Conservation (phyloP, 108 stramenopile species). For the Nitzschia palea region DNA sequence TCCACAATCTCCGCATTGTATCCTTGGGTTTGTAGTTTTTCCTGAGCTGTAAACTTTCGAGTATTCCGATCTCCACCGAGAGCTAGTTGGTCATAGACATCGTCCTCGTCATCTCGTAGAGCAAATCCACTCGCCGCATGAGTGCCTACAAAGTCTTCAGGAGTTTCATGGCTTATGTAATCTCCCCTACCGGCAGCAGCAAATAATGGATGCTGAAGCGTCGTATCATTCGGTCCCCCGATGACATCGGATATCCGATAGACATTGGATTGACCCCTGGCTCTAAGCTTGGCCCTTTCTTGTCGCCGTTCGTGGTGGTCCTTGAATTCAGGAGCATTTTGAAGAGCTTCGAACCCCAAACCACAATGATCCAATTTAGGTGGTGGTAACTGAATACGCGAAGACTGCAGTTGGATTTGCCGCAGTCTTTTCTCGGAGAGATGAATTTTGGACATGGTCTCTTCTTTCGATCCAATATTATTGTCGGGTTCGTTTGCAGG, state of each 20-base stretch:
- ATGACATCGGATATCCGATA: conserved; percentile 41
- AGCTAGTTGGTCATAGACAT: conserved; percentile 63
- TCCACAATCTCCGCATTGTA: conserved; percentile 55
- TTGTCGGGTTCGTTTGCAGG: neutral
- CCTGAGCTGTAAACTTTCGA: neutral
- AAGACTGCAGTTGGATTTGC: conserved; percentile 44
- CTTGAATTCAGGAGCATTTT: conserved; percentile 79
- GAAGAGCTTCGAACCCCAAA: conserved; percentile 70
- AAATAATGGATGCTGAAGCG: neutral
- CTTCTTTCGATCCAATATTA: neutral
- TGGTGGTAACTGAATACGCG: conserved; percentile 48
- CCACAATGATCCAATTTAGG: conserved; percentile 78
- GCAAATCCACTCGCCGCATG: conserved; percentile 79
- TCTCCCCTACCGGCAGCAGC: neutral
- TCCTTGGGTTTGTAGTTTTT: conserved; percentile 23
- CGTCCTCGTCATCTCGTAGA: conserved; percentile 82
- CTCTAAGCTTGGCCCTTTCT: conserved; percentile 35
- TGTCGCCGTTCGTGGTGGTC: conserved; percentile 49
- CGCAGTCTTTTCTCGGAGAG: conserved; percentile 37
- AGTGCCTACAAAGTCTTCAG: conserved; percentile 75
- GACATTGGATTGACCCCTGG: conserved; percentile 49
- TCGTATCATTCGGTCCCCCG: neutral
- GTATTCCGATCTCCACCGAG: neutral
- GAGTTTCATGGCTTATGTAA: conserved; percentile 50
- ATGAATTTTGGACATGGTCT: neutral